Base-by-base conservation (phyloP, 768 basidiomycete genomes). In the Amanita brunnescens region DNA sequence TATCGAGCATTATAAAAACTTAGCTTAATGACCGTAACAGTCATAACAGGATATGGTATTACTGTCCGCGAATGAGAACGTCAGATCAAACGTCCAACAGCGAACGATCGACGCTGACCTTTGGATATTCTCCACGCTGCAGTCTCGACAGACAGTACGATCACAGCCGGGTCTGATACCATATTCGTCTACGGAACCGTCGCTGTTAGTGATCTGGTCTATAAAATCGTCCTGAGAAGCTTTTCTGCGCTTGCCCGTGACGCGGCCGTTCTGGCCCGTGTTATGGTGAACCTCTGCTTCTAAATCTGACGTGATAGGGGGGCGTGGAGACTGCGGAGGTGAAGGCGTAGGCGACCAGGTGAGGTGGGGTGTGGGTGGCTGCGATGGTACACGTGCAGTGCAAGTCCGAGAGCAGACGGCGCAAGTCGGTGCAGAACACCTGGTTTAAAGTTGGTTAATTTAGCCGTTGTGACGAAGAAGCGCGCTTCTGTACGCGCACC, bases 341-440 rank as follows among this genome's bases (percentile, higher is more conserved):
- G 69, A 64, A 1, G 64, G 63, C 2, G 61, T 61, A 1, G 70
- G 69, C 0, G 67, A 69, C 58, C 67, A 69, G 20, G 69, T 67
- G 49, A 72, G 62, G 49, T 60, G 64, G 3, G 72, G 71, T 5
- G 71, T 73, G 0, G 70, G 65, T 33, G 69, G 69, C 35, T 65
- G 61, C 13, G 68, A 72, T 13, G 65, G 61, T 3, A 55, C 61
- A 45, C 56, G 61, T 32, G 68, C 64, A 13, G 63, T 71, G 54
- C 76, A 77, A 38, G 68, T 74, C 30, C 75, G 68, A 16, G 75
- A 67, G 53, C 76, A 77, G 23, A 77, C 64, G 0, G 67, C 54
- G 53, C 75, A 77, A 5, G 70, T 72, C 6, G 67, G 62, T 3
- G 65, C 58, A 2, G 62, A 58, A 54, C 75, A 77, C 26, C 75